Conservation (phyloP, 805 yeast species). For the Debaryomyces castellii region DNA sequence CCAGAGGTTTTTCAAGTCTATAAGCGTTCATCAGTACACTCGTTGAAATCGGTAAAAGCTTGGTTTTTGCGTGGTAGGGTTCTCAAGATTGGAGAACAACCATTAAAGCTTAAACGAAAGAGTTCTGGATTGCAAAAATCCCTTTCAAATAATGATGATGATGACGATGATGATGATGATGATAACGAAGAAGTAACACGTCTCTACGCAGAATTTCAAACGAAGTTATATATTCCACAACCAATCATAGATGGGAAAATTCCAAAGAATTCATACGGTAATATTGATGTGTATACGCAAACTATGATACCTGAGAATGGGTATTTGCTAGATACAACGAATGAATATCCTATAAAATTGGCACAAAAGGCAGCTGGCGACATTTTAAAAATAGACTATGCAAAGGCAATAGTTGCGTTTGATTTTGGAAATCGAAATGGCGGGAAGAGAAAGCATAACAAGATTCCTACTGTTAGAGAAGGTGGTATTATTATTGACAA, state of each 20-base stretch:
- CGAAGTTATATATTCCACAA: slow-evolving; percentile 68
- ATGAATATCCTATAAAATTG: slow-evolving; percentile 36
- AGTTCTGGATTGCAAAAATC: slow-evolving; percentile 2
- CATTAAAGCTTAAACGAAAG: slow-evolving; percentile 49
- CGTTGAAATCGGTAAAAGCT: slow-evolving; percentile 69
- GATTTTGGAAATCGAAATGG: slow-evolving; percentile 48
- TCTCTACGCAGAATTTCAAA: slow-evolving; percentile 76
- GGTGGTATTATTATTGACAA: slow-evolving; percentile 76
- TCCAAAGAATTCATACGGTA: slow-evolving; percentile 76
- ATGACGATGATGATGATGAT: slow-evolving; percentile 29
- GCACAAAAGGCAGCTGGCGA: slow-evolving; percentile 68
- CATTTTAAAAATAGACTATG: slow-evolving; percentile 70
- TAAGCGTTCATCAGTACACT: slow-evolving; percentile 61
- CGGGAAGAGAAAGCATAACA: slow-evolving; percentile 32
- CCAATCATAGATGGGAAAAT: slow-evolving; percentile 65
- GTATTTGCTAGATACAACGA: slow-evolving; percentile 42
- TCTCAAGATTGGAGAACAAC: slow-evolving; percentile 67
- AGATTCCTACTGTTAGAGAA: slow-evolving; percentile 59
- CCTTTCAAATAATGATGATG: not conserved
- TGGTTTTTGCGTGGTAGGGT: slow-evolving; percentile 86
- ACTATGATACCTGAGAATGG: slow-evolving; percentile 87
- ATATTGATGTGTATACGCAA: slow-evolving; percentile 74
- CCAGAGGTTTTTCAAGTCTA: slow-evolving; percentile 56
- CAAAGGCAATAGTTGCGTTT: slow-evolving; percentile 85
- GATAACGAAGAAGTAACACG: slow-evolving; percentile 57